Conservation (phyloP, 2,329 filamentous ascomycete genomes). For the Alternaria hordeiaustralica region DNA sequence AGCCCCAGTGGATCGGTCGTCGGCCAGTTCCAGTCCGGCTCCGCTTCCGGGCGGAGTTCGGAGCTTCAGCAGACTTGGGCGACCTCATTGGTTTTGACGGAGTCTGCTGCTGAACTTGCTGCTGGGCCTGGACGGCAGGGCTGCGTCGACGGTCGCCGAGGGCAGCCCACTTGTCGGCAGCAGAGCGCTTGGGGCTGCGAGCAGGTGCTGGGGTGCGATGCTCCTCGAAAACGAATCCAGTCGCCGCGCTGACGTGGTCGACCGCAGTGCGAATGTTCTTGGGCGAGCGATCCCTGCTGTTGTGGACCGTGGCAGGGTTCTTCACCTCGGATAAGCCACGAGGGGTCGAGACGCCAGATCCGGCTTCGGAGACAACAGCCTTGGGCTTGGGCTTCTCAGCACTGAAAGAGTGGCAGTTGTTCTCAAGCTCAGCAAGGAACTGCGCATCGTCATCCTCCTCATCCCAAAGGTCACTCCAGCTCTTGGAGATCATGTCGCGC, state of each 20-base stretch:
- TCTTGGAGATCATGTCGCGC: constrained; percentile 86
- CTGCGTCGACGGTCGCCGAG: constrained; percentile 82
- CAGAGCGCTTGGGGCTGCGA: constrained; percentile 68
- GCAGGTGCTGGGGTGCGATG: constrained; percentile 49
- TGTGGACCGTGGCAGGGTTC: constrained; percentile 60
- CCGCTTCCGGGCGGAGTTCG: constrained; percentile 48
- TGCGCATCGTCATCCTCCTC: constrained; percentile 83
- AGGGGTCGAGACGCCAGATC: constrained; percentile 56
- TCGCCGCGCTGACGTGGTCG: constrained; percentile 70
- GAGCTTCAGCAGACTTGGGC: constrained; percentile 42
- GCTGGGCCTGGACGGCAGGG: constrained; percentile 59
- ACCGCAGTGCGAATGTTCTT: constrained; percentile 56
- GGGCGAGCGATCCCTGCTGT: constrained; percentile 50
- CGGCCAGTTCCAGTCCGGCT: constrained; percentile 49
- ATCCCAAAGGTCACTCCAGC: constrained; percentile 98
- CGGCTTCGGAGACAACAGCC: constrained; percentile 47
- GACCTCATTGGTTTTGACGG: constrained; percentile 52
- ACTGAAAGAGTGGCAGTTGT: constrained; percentile 57
- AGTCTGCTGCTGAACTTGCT: constrained; percentile 36
- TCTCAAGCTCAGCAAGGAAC: constrained; percentile 64
- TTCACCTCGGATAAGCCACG: constrained; percentile 63
- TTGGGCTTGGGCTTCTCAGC: constrained; percentile 45
- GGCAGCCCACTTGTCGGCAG: constrained; percentile 85
- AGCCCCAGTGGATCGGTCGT: constrained; percentile 45
- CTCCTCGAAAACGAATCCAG: constrained; percentile 78